Percentiles rank a stretch among this genome's conserved stretches.
phyloP scores from a whole-genome alignment of 768 basidiomycete species.

The Tephrocybe sp. region DNA sequence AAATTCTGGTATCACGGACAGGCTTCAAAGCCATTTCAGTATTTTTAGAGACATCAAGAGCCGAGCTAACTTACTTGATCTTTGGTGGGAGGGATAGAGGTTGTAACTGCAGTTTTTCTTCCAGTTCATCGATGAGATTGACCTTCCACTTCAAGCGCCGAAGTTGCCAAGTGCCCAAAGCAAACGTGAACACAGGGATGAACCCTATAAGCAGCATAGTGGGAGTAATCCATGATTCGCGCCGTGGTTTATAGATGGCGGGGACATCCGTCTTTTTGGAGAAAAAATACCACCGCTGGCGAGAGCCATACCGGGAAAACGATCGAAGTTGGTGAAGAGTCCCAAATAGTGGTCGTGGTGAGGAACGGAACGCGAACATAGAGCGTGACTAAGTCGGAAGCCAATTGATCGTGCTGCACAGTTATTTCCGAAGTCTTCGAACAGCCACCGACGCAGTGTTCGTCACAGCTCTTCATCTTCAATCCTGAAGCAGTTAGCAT shows the following conservation, averaged over 20 bases:
- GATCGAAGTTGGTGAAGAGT: not conserved
- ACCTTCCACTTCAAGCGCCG: constrained; percentile 95
- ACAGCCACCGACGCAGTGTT: constrained; percentile 4
- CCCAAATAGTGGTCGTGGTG: constrained; percentile 5
- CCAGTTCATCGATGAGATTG: constrained; percentile 88
- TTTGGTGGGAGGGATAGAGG: constrained; percentile 78
- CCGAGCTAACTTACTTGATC: constrained; percentile 69
- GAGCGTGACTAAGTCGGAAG: not conserved
- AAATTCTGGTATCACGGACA: constrained; percentile 84
- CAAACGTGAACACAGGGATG: constrained; percentile 90
- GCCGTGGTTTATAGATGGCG: constrained; percentile 54
- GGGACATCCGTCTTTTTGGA: constrained; percentile 34
- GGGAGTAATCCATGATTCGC: constrained; percentile 64
- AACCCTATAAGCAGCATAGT: constrained; percentile 76
- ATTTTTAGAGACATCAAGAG: constrained; percentile 17
- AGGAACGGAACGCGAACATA: constrained; percentile 18
- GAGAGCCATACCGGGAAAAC: constrained; percentile 1
- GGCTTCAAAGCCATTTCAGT: constrained; percentile 35
- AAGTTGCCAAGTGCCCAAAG: constrained; percentile 92
- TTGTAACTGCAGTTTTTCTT: constrained; percentile 80
- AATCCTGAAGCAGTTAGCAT: constrained; percentile 12
- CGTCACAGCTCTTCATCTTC: constrained; percentile 2
- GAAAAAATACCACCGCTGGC: constrained; percentile 12
- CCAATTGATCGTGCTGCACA: constrained; percentile 13
- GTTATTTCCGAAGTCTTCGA: not conserved